Base-by-base conservation (phyloP, 129 eudicot genomes). In the Flaveria ramosissima region DNA sequence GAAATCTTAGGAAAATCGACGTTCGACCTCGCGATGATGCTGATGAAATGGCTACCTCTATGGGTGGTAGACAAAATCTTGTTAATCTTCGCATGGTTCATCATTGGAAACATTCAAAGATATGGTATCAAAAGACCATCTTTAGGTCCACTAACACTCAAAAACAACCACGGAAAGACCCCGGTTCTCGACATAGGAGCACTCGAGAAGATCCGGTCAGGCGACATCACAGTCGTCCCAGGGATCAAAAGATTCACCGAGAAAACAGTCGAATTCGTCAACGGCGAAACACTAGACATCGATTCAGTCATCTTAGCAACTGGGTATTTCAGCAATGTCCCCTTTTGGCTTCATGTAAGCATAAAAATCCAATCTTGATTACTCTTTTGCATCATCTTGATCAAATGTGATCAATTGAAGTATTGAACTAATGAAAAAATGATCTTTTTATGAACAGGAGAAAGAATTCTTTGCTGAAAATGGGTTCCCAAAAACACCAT, bases 331-430 rank as follows among this genome's bases (percentile, higher is more conserved):
- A 93, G 98, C 90, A 93, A 93, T 59, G 96, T 93, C 5, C 97
- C 98, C 26, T 87, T 84, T 74, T 91, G 97, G 98, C 93, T 91
- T 7, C 86, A 90, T 92, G 98, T 90, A 88, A 86, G 96, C 41
- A 80, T 74, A 57, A 74, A 55, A 56, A 67, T 43, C 16, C 75
- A 88, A 72, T 73, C 76, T 50, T 83, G 83, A 64, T 15, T 65
- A 47, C n/a, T 51, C 2, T 55, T 46, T 73, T 62, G 23, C 27
- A 55, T 12, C 9, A 43, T 36, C 11, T 16, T 52, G 36, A 20
- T 59, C 13, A 70, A 1, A 20, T 17, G 20, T 21, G 50, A 45
- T 39, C 60, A 26, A 9, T 13, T 56, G 56, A 27, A 74, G 71
- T 80, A 14, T 17, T 45, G 56, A 27, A 74, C 75, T 80, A 15